Evolutionary conservation across 2,329 filamentous ascomycete genomes (phyloP).

Genomic region (Daldinia sp.): DNA sequence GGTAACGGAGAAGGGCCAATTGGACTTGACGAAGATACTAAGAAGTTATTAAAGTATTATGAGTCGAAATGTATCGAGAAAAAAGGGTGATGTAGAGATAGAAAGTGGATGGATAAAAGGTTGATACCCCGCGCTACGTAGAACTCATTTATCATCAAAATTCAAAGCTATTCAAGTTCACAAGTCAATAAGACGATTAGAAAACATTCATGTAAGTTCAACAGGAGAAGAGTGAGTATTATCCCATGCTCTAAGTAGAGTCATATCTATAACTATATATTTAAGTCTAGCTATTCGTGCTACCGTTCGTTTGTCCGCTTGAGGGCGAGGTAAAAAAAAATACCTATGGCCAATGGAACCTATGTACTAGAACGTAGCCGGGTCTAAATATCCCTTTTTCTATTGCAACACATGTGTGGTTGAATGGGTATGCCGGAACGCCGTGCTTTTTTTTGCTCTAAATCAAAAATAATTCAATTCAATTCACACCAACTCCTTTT

Average conservation of each 20-base stretch:
- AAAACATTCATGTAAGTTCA: not conserved
- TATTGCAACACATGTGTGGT: slow-evolving; percentile 34
- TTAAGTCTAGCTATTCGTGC: slow-evolving; percentile 19
- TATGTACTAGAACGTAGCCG: slow-evolving; percentile 20
- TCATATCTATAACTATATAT: slow-evolving; percentile 22
- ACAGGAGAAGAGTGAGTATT: slow-evolving; percentile 31
- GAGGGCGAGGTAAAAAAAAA: slow-evolving; percentile 7
- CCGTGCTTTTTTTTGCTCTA: slow-evolving; percentile 47
- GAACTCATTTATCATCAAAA: not conserved
- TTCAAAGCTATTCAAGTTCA: not conserved
- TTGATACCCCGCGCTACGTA: slow-evolving; percentile 4
- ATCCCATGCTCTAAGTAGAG: slow-evolving; percentile 20
- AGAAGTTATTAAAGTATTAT: slow-evolving; percentile 57
- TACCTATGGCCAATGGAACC: not conserved
- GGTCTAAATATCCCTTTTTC: slow-evolving; percentile 37
- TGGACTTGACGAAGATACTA: slow-evolving; percentile 60
- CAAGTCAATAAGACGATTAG: not conserved
- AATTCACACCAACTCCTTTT: not conserved
- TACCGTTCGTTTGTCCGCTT: not conserved
- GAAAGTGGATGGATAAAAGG: not conserved
- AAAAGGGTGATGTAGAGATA: slow-evolving; percentile 40
- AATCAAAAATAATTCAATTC: slow-evolving; percentile 18
- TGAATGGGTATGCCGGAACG: slow-evolving; percentile 52
- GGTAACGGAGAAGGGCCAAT: slow-evolving; percentile 41
- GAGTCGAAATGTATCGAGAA: slow-evolving; percentile 57